Evolutionary conservation across 768 basidiomycete genomes (phyloP), one percentile per base, ranked within the genome.

Genomic region (Termitomyces sp.): DNA sequence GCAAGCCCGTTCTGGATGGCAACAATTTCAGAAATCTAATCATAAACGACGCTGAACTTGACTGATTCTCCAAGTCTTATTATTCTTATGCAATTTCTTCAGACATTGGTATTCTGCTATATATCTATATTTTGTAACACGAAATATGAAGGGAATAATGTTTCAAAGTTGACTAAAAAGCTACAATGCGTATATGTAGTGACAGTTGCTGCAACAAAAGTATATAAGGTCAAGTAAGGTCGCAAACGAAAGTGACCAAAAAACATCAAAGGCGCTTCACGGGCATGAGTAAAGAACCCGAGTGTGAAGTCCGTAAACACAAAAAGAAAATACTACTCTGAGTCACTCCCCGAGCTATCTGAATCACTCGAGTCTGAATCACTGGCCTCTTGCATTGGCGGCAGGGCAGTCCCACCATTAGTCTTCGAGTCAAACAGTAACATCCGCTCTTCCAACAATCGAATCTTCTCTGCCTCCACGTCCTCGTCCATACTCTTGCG

Each of bases 401-500:
- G 65, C 15, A 73, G 69, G n/a, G 74, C 67, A 6, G 72, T 63
- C 10, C 72, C 69, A 45, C 73, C 78, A 53, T 76, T 78, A 46
- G 79, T 76, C 42, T 80, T 80, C 63, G 85, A 79, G 56, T 94
- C 89, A 72, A 98, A 96, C 36, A 92, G 81, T 34, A 84, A 82
- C 79, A 98, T 88, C 63, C 93, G 87, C 68, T 88, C 88, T 75
- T 99, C 96, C 47, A 99, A 82, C 72, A 86, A 82, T 55, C 90
- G 85, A 70, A 99, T 99, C 80, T 96, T 94, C 79, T 94, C 94
- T 8, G 92, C 90, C 76, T 99, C 96, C 38, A 89, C 90, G 65
- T 94, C 92, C 77, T 98, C 95, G 71, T 98, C 94, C 92, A 98
- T 96, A 71, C 90, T 92, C 82, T 95, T 94, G 60, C 94, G 87